These are phyloP conservation scores for Colletotrichum liriopes DNA, from an alignment of 2,329 filamentous ascomycete species.

Conservation along the genomic window DNA sequence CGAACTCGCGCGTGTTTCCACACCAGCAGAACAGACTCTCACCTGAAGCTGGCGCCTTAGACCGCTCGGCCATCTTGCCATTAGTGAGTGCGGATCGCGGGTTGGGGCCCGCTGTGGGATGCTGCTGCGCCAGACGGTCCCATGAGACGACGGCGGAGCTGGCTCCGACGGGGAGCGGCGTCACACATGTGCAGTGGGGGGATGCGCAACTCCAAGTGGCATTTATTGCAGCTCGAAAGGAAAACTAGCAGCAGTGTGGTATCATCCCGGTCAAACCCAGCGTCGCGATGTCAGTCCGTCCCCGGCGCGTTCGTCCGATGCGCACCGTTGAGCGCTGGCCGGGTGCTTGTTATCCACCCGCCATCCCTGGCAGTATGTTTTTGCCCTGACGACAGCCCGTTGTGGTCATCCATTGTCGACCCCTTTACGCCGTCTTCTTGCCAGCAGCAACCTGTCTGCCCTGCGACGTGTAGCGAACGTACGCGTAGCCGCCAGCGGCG, in stretches of 20 bases:
- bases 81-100: not conserved
- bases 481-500: conserved; percentile 51
- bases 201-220: not conserved
- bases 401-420: fast-evolving
- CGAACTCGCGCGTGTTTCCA: conserved; percentile 39
- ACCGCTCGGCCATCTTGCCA: conserved; percentile 41
- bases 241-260: conserved; percentile 7
- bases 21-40: conserved; percentile 17
- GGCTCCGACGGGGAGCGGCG: not conserved
- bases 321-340: not conserved
- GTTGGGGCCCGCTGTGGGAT: not conserved
- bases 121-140: not conserved
- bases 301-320: not conserved
- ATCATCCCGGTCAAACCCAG: not conserved
- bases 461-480: conserved; percentile 53
- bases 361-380: not conserved
- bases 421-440: conserved; percentile 49
- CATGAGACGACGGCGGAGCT: not conserved
- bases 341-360: not conserved
- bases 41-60: conserved; percentile 41
- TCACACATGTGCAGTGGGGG: not conserved
- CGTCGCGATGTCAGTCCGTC: not conserved
- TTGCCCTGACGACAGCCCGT: not conserved
- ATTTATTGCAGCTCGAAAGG: not conserved
- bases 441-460: conserved; percentile 47